Evolutionary conservation across 805 yeast genomes (phyloP), one percentile per base, ranked within the genome.

Genomic region (Hanseniaspora nectarophila): DNA sequence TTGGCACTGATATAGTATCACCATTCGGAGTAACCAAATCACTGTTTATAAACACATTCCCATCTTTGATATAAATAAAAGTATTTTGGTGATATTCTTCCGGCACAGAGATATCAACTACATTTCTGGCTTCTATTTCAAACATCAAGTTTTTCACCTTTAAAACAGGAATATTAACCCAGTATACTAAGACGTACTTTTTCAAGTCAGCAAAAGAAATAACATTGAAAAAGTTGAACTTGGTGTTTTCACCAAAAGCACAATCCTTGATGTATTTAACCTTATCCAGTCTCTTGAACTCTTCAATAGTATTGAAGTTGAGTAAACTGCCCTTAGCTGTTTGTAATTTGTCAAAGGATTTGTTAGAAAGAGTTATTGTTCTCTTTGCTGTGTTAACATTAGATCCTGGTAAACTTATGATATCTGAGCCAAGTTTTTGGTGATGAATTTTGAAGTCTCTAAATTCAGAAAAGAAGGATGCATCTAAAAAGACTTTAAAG

Each of bases 121-220:
- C n/a, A 26, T n/a, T 6, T 7, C 5, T n/a, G n/a, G 5, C 12
- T 31, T 21, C n/a, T 18, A 46, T 12, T 5, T 16, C 55, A 37
- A 32, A 63, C 54, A 5, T 24, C 32, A 18, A 57, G 12, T 45
- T 39, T 6, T 55, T 50, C 1, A 39, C 20, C 9, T 71, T 71
- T 32, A 86, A 63, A 1, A 76, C 67, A 0, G 98, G 97, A 56
- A 78, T 79, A 15, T 86, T 82, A 57, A 85, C 75, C 98, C 99
- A 94, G 66, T 92, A 89, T 61, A 76, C 83, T 62, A 83, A 90
- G 60, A 76, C 80, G 69, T 84, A 89, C 67, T 84, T 86, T 64
- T 92, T 92, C 62, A 92, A 73, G 65, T 92, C 98, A 0, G 95
- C 83, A 67, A 81, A 92, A 39, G 88, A 73, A 28, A 89, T 68